Base-by-base conservation (phyloP, 192 early-diverging fungal genomes). In the Linnemannia elongata region DNA sequence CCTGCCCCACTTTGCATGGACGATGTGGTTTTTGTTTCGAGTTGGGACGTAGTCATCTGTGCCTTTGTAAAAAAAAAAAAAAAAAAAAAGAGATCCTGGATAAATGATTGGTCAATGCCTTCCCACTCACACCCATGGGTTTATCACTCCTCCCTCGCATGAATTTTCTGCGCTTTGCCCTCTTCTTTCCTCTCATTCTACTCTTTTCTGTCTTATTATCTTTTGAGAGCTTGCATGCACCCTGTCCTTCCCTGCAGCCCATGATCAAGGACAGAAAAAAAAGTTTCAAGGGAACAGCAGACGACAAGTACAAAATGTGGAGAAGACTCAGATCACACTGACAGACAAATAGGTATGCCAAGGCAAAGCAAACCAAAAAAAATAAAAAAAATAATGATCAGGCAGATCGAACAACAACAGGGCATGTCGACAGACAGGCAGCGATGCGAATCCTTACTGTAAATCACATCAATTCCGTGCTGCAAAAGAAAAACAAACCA, bases 111-210 rank as follows among this genome's bases (percentile, higher is more conserved):
- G 60, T 35, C 30, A 66, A 74, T 27, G 38, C 71, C 18, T 18
- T 18, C 47, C 47, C 13, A 0, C 20, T 18, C 17, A 52, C 22
- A n/a, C n/a, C n/a, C n/a, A n/a, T n/a, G n/a, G 49, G 44, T 30
- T 5, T 47, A 20, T 39, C 42, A 20, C 72, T 73, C 30, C 41
- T 44, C n/a, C n/a, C 55, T 27, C 35, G 49, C 47, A 54, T 75
- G 74, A 75, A 55, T 75, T 47, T 47, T 52, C 9, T 52, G 41
- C 20, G n/a, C 27, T 38, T 78, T 52, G 68, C 45, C 36, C 68
- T 49, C 69, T 33, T 5, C 36, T 33, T 79, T 35, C n/a, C 42
- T 52, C 69, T 36, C 75, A 1, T 49, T 47, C 42, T 44, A n/a
- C 76, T 77, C n/a, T 77, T 5, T 38, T 8, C 8, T 20, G 20